Evolutionary conservation across 2,329 filamentous ascomycete genomes (phyloP).

Genomic region (Domatiomyces globalis): DNA sequence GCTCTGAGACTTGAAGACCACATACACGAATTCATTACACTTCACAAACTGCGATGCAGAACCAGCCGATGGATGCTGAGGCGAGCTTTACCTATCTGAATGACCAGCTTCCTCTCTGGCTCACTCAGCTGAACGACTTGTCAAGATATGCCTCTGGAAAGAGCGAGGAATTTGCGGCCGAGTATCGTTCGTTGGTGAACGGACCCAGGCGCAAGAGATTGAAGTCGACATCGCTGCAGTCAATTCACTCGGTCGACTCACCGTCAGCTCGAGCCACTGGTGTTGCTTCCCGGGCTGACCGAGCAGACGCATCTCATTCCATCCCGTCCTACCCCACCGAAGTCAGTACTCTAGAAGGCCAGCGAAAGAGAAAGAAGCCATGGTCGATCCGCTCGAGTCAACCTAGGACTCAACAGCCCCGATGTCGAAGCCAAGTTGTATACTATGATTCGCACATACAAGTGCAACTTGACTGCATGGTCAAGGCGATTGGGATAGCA

Average conservation of each 20-base stretch:
- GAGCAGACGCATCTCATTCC: slow-evolving; percentile 2
- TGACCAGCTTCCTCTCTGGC: slow-evolving; percentile 33
- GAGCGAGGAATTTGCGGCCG: slow-evolving; percentile 30
- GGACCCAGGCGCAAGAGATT: slow-evolving; percentile 28
- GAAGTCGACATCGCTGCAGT: slow-evolving; percentile 25
- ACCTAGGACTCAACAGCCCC: slow-evolving; percentile 39
- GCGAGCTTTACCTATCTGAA: slow-evolving; percentile 32
- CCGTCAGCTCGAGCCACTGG: slow-evolving; percentile 1
- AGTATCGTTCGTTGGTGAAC: slow-evolving; percentile 26
- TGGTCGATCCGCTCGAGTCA: slow-evolving; percentile 23
- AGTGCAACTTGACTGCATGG: slow-evolving; percentile 64
- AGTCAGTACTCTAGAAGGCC: slow-evolving; percentile 21
- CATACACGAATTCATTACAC: background rate
- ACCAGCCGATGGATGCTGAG: slow-evolving; percentile 27
- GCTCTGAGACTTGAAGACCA: background rate
- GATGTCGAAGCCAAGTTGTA: slow-evolving; percentile 64
- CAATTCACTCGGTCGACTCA: slow-evolving; percentile 23
- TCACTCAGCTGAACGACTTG: slow-evolving; percentile 29
- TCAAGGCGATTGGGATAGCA: slow-evolving; percentile 65
- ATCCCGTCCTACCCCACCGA: slow-evolving; percentile 10
- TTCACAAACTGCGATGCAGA: slow-evolving; percentile 1
- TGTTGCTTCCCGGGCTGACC: slow-evolving; percentile 1
- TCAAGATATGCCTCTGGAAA: slow-evolving; percentile 27
- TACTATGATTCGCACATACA: slow-evolving; percentile 86
- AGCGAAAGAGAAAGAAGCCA: slow-evolving; percentile 24